Evolutionary conservation across 371 early-diverging fungal genomes (phyloP).

Genomic region (Mucor ambiguus): DNA sequence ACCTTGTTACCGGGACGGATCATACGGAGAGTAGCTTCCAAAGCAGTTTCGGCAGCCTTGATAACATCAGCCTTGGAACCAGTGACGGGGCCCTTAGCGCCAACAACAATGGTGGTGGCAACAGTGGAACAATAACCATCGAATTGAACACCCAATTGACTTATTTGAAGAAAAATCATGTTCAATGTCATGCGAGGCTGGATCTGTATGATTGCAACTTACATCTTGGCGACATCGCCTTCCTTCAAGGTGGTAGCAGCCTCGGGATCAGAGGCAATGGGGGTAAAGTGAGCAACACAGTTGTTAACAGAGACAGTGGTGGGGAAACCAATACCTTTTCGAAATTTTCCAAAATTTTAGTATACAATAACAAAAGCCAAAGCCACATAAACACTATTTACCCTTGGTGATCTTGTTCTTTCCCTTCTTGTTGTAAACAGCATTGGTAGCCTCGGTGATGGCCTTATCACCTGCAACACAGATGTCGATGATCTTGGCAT

Average conservation of each 20-base stretch:
- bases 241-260: constrained; percentile 62
- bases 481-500: constrained; percentile 77
- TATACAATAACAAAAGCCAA: constrained; percentile 17
- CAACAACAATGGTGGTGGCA: constrained; percentile 90
- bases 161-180: constrained; percentile 12
- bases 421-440: constrained; percentile 52
- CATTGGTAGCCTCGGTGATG: constrained; percentile 61
- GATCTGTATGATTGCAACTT: constrained; percentile 26
- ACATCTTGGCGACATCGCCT: constrained; percentile 92
- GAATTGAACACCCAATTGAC: constrained; percentile 93
- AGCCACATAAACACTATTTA: constrained; percentile 24
- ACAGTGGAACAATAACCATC: constrained; percentile 91
- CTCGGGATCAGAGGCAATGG: constrained; percentile 68
- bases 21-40: constrained; percentile 82
- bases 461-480: constrained; percentile 84
- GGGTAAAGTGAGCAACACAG: constrained; percentile 84
- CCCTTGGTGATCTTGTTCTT: constrained; percentile 72
- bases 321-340: constrained; percentile 85
- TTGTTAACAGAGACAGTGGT: constrained; percentile 88
- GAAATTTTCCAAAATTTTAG: constrained; percentile 10
- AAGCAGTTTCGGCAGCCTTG: constrained; percentile 84
- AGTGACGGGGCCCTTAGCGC: constrained; percentile 82
- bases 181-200: neutral
- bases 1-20: constrained; percentile 86
- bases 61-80: constrained; percentile 91